Evolutionary conservation across 352 stramenopile species (phyloP).

Genomic region (Pythium sukuiense): DNA sequence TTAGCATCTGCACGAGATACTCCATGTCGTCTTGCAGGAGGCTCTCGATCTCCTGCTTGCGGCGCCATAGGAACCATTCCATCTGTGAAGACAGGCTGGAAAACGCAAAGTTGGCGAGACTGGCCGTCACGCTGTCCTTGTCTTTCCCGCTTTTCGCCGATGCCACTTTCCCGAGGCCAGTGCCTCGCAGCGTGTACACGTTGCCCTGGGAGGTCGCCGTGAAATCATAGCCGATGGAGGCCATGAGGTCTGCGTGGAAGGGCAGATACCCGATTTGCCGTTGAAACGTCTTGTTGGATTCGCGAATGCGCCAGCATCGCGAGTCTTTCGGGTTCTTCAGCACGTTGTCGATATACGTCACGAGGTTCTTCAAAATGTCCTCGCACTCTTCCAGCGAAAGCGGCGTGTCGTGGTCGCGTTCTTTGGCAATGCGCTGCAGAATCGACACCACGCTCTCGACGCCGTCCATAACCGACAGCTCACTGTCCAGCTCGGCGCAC

Average conservation of each 20-base stretch:
- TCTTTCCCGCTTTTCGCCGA: background rate
- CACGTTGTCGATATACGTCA: conserved; percentile 53
- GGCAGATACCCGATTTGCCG: conserved; percentile 62
- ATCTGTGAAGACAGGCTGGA: conserved; percentile 58
- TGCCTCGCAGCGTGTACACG: conserved; percentile 52
- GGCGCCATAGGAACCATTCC: conserved; percentile 79
- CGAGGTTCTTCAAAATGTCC: conserved; percentile 35
- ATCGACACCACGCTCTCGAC: conserved; percentile 66
- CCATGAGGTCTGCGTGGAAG: conserved; percentile 53
- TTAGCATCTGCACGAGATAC: conserved; percentile 45
- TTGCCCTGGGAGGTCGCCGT: conserved; percentile 42
- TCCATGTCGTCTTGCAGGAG: conserved; percentile 63
- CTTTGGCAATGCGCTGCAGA: conserved; percentile 42
- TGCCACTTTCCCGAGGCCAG: conserved; percentile 18
- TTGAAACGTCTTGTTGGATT: conserved; percentile 59
- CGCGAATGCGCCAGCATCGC: conserved; percentile 61
- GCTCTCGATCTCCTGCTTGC: conserved; percentile 67
- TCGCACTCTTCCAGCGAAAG: conserved; percentile 55
- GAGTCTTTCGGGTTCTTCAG: conserved; percentile 76
- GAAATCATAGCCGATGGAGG: conserved; percentile 57
- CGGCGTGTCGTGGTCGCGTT: conserved; percentile 24
- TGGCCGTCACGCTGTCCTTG: conserved; percentile 16
- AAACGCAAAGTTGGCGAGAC: conserved; percentile 62
- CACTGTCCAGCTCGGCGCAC: conserved; percentile 53
- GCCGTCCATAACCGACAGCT: conserved; percentile 58